These are phyloP conservation scores for Cadophora malorum DNA, from an alignment of 2,329 filamentous ascomycete genomes.

Conservation along the genomic window DNA sequence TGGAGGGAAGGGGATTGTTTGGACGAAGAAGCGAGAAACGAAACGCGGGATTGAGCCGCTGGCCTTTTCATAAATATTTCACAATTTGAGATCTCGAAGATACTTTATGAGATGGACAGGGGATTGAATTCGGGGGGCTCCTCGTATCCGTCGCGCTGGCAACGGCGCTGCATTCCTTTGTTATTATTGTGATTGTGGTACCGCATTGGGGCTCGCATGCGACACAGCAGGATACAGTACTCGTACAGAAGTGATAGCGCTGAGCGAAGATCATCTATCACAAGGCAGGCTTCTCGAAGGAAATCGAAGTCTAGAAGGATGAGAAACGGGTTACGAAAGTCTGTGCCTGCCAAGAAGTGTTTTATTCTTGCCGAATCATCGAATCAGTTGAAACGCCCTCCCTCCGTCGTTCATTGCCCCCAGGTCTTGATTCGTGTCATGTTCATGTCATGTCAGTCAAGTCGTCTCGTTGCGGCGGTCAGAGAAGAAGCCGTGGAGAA, in stretches of 20 bases:
- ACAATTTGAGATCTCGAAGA: not conserved
- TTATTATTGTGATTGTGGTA: not conserved
- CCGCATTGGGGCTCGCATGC: not conserved
- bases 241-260: too few relatives aligned
- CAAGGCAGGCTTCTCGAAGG: not conserved
- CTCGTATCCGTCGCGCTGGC: not conserved
- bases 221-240: not conserved
- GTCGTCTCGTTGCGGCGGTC: not conserved
- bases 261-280: not conserved
- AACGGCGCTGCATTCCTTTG: not conserved
- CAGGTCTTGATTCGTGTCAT: too few relatives aligned
- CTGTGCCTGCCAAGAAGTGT: slow-evolving; percentile 12
- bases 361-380: not conserved
- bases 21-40: not conserved
- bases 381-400: not conserved
- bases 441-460: not conserved
- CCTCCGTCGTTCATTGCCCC: not conserved
- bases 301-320: not conserved
- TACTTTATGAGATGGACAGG: not conserved
- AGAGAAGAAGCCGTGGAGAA: not conserved
- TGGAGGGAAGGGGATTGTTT: not conserved
- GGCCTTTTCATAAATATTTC: not conserved
- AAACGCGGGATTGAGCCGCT: slow-evolving; percentile 14
- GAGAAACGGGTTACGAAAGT: not conserved
- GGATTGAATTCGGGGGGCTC: not conserved